Percentiles rank a stretch among this genome's conserved stretches.
These are phyloP conservation scores for Closterium sp. DNA, from an alignment of 139 green algal species.

Conservation along the genomic window DNA sequence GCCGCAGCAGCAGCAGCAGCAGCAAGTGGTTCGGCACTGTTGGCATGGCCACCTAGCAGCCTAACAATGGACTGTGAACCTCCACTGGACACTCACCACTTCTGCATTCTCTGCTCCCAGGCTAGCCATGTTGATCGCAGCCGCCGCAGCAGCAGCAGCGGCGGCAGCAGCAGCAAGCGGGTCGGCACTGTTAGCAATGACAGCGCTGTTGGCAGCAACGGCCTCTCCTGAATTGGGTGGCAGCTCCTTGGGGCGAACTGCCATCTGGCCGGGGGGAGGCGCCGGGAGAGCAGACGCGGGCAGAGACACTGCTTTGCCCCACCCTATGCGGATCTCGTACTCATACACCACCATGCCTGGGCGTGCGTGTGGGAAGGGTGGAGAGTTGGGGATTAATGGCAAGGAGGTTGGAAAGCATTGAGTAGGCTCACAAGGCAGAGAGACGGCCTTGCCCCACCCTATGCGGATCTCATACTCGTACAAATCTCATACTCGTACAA, in stretches of 20 bases:
- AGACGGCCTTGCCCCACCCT: constrained; percentile 90
- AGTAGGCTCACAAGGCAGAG: constrained; percentile 56
- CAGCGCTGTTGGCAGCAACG: background rate
- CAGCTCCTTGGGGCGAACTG: constrained; percentile 43
- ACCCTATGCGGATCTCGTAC: constrained; percentile 69
- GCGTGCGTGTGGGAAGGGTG: constrained; percentile 38
- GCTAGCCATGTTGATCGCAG: background rate
- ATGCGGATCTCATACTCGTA: constrained; percentile 56
- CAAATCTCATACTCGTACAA: too few relatives aligned
- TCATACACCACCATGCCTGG: constrained; percentile 29
- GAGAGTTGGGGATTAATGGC: background rate
- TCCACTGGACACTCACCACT: constrained; percentile 9
- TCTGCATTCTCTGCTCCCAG: constrained; percentile 6
- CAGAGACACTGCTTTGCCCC: constrained; percentile 86
- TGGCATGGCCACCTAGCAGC: background rate
- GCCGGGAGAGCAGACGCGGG: constrained; percentile 67
- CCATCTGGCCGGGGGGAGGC: constrained; percentile 58
- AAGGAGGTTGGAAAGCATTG: background rate
- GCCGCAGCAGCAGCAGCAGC: background rate
- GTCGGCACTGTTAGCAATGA: background rate
- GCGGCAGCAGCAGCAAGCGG: background rate
- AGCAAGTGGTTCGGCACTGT: background rate
- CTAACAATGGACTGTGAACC: too few relatives aligned
- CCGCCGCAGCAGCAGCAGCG: background rate
- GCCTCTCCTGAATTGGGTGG: background rate